Evolutionary conservation across 768 basidiomycete genomes (phyloP).

Genomic region (Ramaria rubella): DNA sequence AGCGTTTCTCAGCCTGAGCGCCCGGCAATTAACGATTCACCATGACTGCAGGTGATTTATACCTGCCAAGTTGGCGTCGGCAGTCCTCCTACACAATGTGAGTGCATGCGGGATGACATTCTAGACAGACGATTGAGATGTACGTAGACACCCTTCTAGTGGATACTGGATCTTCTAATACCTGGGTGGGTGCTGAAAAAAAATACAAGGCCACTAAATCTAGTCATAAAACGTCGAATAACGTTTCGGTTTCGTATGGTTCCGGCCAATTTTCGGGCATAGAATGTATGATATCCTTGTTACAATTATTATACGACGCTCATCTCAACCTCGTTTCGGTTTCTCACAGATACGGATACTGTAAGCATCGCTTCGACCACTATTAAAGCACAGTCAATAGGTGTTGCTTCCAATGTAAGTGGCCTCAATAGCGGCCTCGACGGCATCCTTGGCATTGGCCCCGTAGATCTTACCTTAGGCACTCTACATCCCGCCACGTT

Average conservation of each 20-base stretch:
- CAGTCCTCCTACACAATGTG: slow-evolving; percentile 15
- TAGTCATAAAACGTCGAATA: slow-evolving; percentile 40
- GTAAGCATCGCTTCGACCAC: slow-evolving; percentile 16
- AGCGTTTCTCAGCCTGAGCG: too few species aligned
- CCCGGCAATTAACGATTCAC: too few species aligned
- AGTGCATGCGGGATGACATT: slow-evolving; percentile 46
- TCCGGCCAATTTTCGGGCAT: slow-evolving; percentile 31
- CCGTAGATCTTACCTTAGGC: slow-evolving; percentile 45
- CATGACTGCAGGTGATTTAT: not conserved
- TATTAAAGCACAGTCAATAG: slow-evolving; percentile 54
- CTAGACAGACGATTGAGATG: too few species aligned
- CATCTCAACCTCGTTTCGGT: not conserved
- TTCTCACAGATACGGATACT: not conserved
- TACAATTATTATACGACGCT: not conserved
- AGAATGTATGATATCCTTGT: not conserved
- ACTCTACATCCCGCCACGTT: slow-evolving; percentile 19
- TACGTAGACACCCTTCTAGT: slow-evolving; percentile 34
- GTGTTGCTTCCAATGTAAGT: slow-evolving; percentile 42
- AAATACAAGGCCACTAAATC: slow-evolving; percentile 28
- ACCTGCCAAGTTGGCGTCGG: not conserved
- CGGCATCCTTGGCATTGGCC: slow-evolving; percentile 66
- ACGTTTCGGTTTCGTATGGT: slow-evolving; percentile 47
- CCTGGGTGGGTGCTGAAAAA: slow-evolving; percentile 54
- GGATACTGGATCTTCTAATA: slow-evolving; percentile 40
- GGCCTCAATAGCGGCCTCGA: slow-evolving; percentile 44